phyloP scores from a whole-genome alignment of 139 green algal species.

The Coelastrella sp. region DNA sequence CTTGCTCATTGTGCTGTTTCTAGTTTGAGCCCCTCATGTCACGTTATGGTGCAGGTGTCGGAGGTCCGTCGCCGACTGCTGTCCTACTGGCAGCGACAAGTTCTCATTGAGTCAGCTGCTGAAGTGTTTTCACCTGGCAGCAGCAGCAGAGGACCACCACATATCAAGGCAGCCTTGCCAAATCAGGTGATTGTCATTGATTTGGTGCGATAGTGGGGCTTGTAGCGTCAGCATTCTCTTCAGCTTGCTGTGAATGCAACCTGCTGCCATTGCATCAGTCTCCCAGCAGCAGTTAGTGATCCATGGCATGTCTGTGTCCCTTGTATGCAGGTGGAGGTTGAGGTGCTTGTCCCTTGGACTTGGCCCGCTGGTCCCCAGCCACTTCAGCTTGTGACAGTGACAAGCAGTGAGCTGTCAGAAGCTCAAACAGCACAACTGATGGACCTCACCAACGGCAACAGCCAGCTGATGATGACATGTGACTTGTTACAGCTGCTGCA shows the following conservation, averaged over 20 bases:
- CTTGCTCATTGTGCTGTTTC: too few relatives aligned
- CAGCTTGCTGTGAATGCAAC: too few relatives aligned
- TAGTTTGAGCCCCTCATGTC: too few relatives aligned
- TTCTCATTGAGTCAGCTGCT: conserved; percentile 38
- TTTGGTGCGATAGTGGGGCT: too few relatives aligned
- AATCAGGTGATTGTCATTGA: conserved; percentile 41
- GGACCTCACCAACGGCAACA: not conserved
- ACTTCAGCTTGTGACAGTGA: conserved; percentile 9
- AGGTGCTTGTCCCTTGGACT: conserved; percentile 27
- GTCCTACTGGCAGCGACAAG: conserved; percentile 39
- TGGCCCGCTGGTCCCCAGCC: not conserved
- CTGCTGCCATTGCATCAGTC: not conserved
- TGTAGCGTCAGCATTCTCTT: too few relatives aligned
- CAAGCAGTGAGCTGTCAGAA: not conserved
- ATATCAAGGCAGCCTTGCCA: not conserved
- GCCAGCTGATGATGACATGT: not conserved
- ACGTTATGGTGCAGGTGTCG: conserved; percentile 29
- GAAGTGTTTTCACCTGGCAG: conserved; percentile 15
- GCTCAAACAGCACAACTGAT: not conserved
- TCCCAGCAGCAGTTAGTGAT: not conserved
- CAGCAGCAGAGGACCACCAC: conserved; percentile 19
- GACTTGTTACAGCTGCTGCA: conserved; percentile 19
- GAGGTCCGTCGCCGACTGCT: conserved; percentile 37
- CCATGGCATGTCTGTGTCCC: not conserved
- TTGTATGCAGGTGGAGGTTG: conserved; percentile 22